These are phyloP conservation scores for Apiotrichum gamsii DNA, from an alignment of 1,284 basidiomycete species.

Conservation along the genomic window DNA sequence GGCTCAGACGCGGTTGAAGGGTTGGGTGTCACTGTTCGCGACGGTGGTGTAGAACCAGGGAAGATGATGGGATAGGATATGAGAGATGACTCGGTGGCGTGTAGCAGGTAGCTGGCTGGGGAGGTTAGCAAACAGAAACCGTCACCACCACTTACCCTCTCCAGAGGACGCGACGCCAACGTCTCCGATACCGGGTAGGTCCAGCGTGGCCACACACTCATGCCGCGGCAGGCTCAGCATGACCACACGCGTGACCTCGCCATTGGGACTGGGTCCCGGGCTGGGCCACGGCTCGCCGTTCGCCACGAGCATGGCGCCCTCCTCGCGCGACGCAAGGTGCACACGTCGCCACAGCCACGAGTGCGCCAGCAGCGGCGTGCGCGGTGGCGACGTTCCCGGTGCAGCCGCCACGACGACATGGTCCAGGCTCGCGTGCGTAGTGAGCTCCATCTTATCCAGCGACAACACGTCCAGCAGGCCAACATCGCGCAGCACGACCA, in stretches of 20 bases:
- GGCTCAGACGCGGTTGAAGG: not conserved
- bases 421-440: constrained; percentile 10
- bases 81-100: constrained; percentile 27
- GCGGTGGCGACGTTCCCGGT: not conserved
- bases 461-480: constrained; percentile 37
- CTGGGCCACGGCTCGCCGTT: constrained; percentile 39
- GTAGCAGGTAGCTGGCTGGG: constrained; percentile 28
- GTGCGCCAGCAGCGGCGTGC: constrained; percentile 16
- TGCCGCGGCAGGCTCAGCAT: constrained; percentile 17
- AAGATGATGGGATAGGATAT: constrained; percentile 36
- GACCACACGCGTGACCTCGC: constrained; percentile 37
- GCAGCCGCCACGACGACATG: constrained; percentile 1
- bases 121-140: not conserved
- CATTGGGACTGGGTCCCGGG: constrained; percentile 34
- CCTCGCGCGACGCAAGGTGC: constrained; percentile 22
- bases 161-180: constrained; percentile 22
- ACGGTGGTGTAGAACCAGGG: constrained; percentile 3
- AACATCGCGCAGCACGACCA: constrained; percentile 35
- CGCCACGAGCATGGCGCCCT: constrained; percentile 23
- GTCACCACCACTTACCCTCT: constrained; percentile 13
- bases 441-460: constrained; percentile 18
- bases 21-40: not conserved
- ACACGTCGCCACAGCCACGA: constrained; percentile 37
- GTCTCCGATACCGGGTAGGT: constrained; percentile 38
- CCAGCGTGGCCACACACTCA: constrained; percentile 26